Conservation (phyloP, 108 stramenopile genomes). For the Cyclotella cryptica region DNA sequence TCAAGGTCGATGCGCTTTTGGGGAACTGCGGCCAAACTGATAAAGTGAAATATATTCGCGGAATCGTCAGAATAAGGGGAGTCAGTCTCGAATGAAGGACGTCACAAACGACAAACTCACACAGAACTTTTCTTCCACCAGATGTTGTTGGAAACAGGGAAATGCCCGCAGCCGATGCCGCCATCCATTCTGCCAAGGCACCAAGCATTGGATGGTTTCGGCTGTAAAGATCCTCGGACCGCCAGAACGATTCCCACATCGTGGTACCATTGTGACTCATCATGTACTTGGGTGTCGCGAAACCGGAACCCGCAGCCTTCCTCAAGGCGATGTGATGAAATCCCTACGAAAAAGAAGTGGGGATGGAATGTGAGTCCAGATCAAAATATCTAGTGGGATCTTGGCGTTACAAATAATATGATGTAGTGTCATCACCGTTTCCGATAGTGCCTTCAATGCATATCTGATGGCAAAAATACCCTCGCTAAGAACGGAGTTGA, state of each 20-base stretch:
- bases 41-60: too few relatives aligned
- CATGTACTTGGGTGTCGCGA: conserved; percentile 55
- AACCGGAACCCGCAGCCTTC: conserved; percentile 34
- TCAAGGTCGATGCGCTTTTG: conserved; percentile 29
- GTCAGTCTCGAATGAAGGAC: too few relatives aligned
- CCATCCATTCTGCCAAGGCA: conserved; percentile 56
- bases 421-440: conserved; percentile 16
- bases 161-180: conserved; percentile 47
- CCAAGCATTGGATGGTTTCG: conserved; percentile 66
- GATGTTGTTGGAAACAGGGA: conserved; percentile 30
- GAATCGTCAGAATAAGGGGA: too few relatives aligned
- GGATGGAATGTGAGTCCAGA: too few relatives aligned
- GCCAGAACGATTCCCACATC: conserved; percentile 59
- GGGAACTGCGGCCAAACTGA: conserved; percentile 46
- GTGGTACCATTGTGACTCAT: conserved; percentile 59
- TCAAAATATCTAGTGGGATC: too few relatives aligned
- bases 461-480: conserved; percentile 49
- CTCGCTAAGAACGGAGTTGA: too few relatives aligned
- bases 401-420: too few relatives aligned
- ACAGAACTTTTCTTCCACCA: conserved; percentile 39
- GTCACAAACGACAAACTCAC: not conserved
- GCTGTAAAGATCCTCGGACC: conserved; percentile 52
- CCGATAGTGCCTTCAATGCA: conserved; percentile 38
- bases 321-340: conserved; percentile 43
- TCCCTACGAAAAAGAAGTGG: too few relatives aligned